Evolutionary conservation across 2,329 filamentous ascomycete species (phyloP), one percentile per base, ranked within the genome.

Genomic region (Albifimbria verrucaria): DNA sequence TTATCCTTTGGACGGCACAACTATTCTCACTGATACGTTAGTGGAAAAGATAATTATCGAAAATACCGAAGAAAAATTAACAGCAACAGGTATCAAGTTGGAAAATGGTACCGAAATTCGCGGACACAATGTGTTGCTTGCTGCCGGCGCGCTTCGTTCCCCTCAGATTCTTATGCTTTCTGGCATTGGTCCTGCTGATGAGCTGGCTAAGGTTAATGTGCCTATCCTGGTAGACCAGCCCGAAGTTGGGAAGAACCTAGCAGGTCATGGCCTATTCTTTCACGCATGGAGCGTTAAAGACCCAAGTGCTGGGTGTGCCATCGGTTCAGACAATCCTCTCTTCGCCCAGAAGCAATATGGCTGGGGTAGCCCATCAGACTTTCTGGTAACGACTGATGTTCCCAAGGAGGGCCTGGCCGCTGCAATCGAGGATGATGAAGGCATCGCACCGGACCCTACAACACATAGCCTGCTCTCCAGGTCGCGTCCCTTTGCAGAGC

Each of bases 101-200:
- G 59, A 62, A 0, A 52, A 68, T 10, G 65, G 69, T 1, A 65
- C 55, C 11, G n/a, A 57, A 15, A 15, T 62, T 3, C 24, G 48
- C 54, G 62, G 50, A 7, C 58, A 55, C 11, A 59, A 79, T 51
- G 71, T 80, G n/a, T 74, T 81, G 48, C 49, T 80, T 1, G 68
- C 75, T 3, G 77, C 74, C 15, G 78, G 78, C 20, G 64, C 74
- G 4, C 73, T 76, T 60, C 76, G 77, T 53, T 74, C 72, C 0
- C 77, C 77, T 4, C 71, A 77, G 28, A 65, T 80, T 28, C 69
- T 80, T 7, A 74, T 77, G 61, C 68, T 78, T 4, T 77, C 73
- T 7, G 77, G 77, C 42, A 71, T 81, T 36, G 77, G 77, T 0
- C 66, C 73, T 0, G 60, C 65, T 0, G 58, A 62, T 0, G 68